These are phyloP conservation scores for Periconia sp. DNA, from an alignment of 2,329 filamentous ascomycete genomes.

Conservation along the genomic window DNA sequence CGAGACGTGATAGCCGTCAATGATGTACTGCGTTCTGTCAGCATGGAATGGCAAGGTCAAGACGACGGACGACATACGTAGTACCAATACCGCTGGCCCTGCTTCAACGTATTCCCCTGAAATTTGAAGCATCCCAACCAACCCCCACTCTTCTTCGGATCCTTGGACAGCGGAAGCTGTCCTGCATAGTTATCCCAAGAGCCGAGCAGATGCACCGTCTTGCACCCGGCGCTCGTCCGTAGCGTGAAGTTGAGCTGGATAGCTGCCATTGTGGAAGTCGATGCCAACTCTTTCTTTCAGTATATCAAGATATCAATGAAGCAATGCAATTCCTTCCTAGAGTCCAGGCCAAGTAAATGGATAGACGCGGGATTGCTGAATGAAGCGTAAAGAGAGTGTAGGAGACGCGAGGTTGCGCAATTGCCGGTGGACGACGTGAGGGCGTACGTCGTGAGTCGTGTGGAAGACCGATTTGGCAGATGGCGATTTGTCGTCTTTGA, in stretches of 20 bases:
- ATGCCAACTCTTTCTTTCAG: constrained; percentile 29
- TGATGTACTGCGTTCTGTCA: constrained; percentile 71
- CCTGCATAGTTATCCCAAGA: constrained; percentile 98
- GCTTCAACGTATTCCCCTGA: constrained; percentile 82
- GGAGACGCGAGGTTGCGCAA: constrained; percentile 40
- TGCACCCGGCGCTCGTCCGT: constrained; percentile 93
- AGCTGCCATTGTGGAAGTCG: constrained; percentile 70
- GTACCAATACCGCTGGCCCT: constrained; percentile 98
- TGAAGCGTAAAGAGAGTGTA: constrained; percentile 39
- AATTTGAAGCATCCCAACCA: constrained; percentile 98
- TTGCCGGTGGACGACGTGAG: constrained; percentile 26
- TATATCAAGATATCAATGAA: constrained; percentile 28
- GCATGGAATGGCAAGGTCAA: background rate
- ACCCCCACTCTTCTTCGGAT: constrained; percentile 84
- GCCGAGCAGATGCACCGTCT: constrained; percentile 95
- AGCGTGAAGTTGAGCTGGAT: constrained; percentile 95
- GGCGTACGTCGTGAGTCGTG: constrained; percentile 23
- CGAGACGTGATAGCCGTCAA: constrained; percentile 97
- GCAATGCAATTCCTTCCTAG: constrained; percentile 27
- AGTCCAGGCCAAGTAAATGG: constrained; percentile 46
- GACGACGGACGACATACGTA: constrained; percentile 63
- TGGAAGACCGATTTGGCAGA: constrained; percentile 23
- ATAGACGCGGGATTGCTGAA: constrained; percentile 45
- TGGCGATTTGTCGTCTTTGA: constrained; percentile 49
- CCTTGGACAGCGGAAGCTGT: constrained; percentile 92